Percentiles rank a stretch among this genome's conserved stretches.
phyloP scores from a whole-genome alignment of 768 basidiomycete species.

The Suillus brevipes region DNA sequence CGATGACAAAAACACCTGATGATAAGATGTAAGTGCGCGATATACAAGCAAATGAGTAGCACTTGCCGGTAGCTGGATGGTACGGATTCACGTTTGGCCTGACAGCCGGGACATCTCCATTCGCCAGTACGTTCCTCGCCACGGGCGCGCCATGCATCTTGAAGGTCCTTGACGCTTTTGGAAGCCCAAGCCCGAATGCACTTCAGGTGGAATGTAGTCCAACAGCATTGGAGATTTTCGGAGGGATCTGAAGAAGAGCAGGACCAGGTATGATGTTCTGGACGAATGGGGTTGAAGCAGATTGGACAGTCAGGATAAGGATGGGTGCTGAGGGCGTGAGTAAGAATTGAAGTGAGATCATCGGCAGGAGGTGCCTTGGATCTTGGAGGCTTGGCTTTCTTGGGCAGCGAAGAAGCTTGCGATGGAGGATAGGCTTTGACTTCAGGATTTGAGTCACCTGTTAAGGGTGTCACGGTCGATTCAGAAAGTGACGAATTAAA shows the following conservation, averaged over 20 bases:
- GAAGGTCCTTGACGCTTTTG: slow-evolving; percentile 73
- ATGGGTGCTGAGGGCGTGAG: slow-evolving; percentile 59
- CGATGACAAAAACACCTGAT: slow-evolving; percentile 83
- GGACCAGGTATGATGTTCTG: slow-evolving; percentile 83
- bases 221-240: slow-evolving; percentile 63
- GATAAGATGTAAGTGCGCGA: slow-evolving; percentile 15
- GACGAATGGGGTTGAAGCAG: slow-evolving; percentile 80
- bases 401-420: slow-evolving; percentile 6
- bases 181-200: slow-evolving; percentile 89
- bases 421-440: not conserved
- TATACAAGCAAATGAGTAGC: not conserved
- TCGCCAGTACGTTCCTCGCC: slow-evolving; percentile 70
- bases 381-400: slow-evolving; percentile 13
- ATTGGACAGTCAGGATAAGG: slow-evolving; percentile 81
- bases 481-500: slow-evolving; percentile 40
- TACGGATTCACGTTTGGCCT: slow-evolving; percentile 66
- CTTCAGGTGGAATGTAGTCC: slow-evolving; percentile 87
- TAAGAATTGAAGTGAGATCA: slow-evolving; percentile 77
- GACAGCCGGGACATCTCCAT: slow-evolving; percentile 96
- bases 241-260: slow-evolving; percentile 59
- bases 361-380: slow-evolving; percentile 36
- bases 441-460: not conserved
- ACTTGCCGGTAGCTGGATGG: slow-evolving; percentile 68
- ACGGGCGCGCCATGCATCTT: slow-evolving; percentile 70
- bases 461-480: not conserved